Conservation (phyloP, 1,139 yeast genomes). For the Yamadazyma membranifaciens region DNA sequence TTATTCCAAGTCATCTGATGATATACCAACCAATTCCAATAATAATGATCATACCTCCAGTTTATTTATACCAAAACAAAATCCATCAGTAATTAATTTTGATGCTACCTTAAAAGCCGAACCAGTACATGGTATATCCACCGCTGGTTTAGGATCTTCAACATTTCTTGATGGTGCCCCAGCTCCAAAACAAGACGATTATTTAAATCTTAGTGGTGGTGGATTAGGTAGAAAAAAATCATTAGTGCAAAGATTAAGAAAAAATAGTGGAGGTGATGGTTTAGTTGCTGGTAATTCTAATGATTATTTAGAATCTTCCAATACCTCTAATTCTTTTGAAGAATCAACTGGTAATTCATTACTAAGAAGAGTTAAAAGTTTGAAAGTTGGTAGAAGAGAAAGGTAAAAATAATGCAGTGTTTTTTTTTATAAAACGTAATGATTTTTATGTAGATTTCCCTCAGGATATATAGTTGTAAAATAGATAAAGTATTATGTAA, state of each 20-base stretch:
- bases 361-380: slow-evolving; percentile 82
- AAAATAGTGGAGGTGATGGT: slow-evolving; percentile 38
- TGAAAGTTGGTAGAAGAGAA: slow-evolving; percentile 61
- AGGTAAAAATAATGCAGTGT: slow-evolving; percentile 9
- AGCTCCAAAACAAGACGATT: slow-evolving; percentile 56
- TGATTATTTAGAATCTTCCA: slow-evolving; percentile 35
- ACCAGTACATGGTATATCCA: slow-evolving; percentile 80
- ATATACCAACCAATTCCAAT: slow-evolving; percentile 8
- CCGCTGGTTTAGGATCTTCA: slow-evolving; percentile 87
- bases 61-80: slow-evolving; percentile 41
- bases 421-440: no score
- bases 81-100: slow-evolving; percentile 58
- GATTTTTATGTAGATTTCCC: no score
- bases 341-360: slow-evolving; percentile 45
- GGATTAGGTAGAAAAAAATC: slow-evolving; percentile 73
- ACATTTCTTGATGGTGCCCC: slow-evolving; percentile 97
- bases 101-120: slow-evolving; percentile 68
- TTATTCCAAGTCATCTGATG: slow-evolving; percentile 15
- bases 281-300: slow-evolving; percentile 34
- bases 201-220: slow-evolving; percentile 25
- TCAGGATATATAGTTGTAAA: slow-evolving; percentile 3
- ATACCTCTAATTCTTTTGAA: slow-evolving; percentile 16
- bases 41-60: slow-evolving; percentile 19
- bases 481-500: slow-evolving; percentile 1
- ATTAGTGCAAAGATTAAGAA: slow-evolving; percentile 62